Base-by-base conservation (phyloP, 805 yeast genomes). In the Sugiyamaella valdiviana region DNA sequence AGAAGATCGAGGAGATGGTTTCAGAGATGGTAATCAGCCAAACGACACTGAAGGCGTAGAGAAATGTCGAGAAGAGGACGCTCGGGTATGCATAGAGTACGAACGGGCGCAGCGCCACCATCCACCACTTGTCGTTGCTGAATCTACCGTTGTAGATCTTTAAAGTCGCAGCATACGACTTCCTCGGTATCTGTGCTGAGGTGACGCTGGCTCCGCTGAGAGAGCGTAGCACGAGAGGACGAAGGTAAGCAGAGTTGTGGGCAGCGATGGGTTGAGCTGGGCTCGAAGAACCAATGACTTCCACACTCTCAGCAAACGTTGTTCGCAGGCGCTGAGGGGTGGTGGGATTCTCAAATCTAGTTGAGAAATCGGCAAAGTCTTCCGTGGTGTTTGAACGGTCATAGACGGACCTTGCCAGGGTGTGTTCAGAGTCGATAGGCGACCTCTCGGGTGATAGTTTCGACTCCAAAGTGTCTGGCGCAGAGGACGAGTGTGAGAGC, bases 21-120 rank as follows among this genome's bases (percentile, higher is more conserved):
- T 79, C 83, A 1, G 82, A 76, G 41, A 80, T 74, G 24, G 79
- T 75, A 58, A 80, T 79, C 41, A 80, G 71, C 83, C 83, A 80
- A 16, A 79, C 81, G 17, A 80, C 81, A 14, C 82, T 77, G 45
- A 79, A 65, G 0, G 80, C 66, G 58, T 80, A 79, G 2, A 77
- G 60, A 6, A 79, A 57, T 1, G 82, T 66, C 0, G 80, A 75
- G 57, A 70, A 80, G 3, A 76, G 57, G 15, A 80, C 66, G 1
- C 76, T 65, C 0, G 83, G 83, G 59, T 79, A 80, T 4, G 57
- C 45, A 22, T 65, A 57, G 4, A 80, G 67, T 21, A 73, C 69
- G 50, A 79, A 71, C 1, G 85, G 85, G 39, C 85, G 65, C 16
- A 76, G 52, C 10, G 76, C 73, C 5, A 78, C 75, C 75, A 71